Conservation (phyloP, 2,329 filamentous ascomycete genomes). For the Beauveria sp. region DNA sequence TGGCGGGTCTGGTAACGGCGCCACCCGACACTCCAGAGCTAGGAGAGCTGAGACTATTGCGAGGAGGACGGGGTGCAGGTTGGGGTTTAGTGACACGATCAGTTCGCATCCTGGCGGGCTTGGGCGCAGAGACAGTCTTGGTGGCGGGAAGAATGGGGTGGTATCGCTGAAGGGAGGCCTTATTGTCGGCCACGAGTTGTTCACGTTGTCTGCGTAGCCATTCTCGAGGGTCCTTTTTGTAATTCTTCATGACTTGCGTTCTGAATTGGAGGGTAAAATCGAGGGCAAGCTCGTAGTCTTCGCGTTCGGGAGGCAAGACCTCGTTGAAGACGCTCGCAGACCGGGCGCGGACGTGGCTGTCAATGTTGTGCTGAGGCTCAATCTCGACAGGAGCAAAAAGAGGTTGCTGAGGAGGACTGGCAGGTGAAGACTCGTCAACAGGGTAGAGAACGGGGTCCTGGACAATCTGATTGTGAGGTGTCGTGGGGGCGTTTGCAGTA, state of each 20-base stretch:
- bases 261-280: slow-evolving; percentile 46
- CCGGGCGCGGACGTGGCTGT: slow-evolving; percentile 41
- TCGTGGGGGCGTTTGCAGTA: slow-evolving; percentile 20
- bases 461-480: slow-evolving; percentile 24
- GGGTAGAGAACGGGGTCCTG: slow-evolving; percentile 55
- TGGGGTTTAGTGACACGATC: slow-evolving; percentile 31
- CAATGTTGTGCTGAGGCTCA: slow-evolving; percentile 39
- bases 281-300: slow-evolving; percentile 48
- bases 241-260: slow-evolving; percentile 43
- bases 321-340: slow-evolving; percentile 34
- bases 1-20: slow-evolving; percentile 22
- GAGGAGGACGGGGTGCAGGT: slow-evolving; percentile 28
- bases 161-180: slow-evolving; percentile 31
- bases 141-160: slow-evolving; percentile 38
- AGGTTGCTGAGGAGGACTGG: slow-evolving; percentile 38
- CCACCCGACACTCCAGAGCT: slow-evolving; percentile 19
- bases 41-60: slow-evolving; percentile 19
- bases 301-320: slow-evolving; percentile 38
- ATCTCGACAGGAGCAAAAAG: slow-evolving; percentile 40
- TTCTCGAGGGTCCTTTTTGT: slow-evolving; percentile 30
- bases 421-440: slow-evolving; percentile 30
- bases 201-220: slow-evolving; percentile 47
- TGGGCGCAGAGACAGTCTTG: slow-evolving; percentile 25
- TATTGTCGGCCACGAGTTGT: slow-evolving; percentile 40
- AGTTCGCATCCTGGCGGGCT: slow-evolving; percentile 21